Percentiles rank a stretch among this genome's conserved stretches.
Evolutionary conservation across 2,329 filamentous ascomycete species (phyloP).

Genomic region (Microdochium bolleyi): DNA sequence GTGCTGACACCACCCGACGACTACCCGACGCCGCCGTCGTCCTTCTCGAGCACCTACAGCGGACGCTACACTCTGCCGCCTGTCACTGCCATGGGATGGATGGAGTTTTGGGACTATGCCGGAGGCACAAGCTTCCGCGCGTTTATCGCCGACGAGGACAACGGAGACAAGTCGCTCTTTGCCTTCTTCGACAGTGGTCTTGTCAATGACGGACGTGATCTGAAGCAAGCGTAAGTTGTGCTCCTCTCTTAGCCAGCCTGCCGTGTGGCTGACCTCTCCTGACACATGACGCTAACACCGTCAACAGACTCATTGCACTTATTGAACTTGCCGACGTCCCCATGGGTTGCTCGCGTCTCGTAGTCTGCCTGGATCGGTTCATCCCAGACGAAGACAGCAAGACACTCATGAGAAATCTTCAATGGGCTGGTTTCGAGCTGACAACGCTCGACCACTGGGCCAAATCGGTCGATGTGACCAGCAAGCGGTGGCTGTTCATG

Average conservation of each 20-base stretch:
- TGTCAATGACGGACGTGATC: slow-evolving; percentile 52
- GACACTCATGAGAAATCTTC: slow-evolving; percentile 69
- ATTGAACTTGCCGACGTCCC: slow-evolving; percentile 79
- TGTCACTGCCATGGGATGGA: slow-evolving; percentile 48
- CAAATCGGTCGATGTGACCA: slow-evolving; percentile 55
- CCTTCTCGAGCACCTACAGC: slow-evolving; percentile 17
- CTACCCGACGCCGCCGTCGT: slow-evolving; percentile 28
- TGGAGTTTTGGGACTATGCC: slow-evolving; percentile 80
- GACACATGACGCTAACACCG: slow-evolving; percentile 19
- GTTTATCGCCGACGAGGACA: slow-evolving; percentile 62
- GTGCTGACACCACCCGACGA: slow-evolving; percentile 40
- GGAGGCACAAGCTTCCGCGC: slow-evolving; percentile 79
- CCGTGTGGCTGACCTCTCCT: slow-evolving; percentile 1
- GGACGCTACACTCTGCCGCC: slow-evolving; percentile 10
- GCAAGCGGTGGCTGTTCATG: slow-evolving; percentile 77
- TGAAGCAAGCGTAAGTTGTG: slow-evolving; percentile 74
- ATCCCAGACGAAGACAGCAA: slow-evolving; percentile 55
- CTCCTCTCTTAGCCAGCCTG: not conserved
- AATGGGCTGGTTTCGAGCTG: slow-evolving; percentile 89
- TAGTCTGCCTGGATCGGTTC: slow-evolving; percentile 72
- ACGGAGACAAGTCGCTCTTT: slow-evolving; percentile 68
- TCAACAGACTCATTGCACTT: slow-evolving; percentile 68
- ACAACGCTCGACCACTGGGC: slow-evolving; percentile 74
- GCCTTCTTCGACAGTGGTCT: slow-evolving; percentile 74
- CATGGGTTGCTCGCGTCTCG: slow-evolving; percentile 68